phyloP scores from a whole-genome alignment of 768 basidiomycete genomes.

The Psilocybe tampanensis region DNA sequence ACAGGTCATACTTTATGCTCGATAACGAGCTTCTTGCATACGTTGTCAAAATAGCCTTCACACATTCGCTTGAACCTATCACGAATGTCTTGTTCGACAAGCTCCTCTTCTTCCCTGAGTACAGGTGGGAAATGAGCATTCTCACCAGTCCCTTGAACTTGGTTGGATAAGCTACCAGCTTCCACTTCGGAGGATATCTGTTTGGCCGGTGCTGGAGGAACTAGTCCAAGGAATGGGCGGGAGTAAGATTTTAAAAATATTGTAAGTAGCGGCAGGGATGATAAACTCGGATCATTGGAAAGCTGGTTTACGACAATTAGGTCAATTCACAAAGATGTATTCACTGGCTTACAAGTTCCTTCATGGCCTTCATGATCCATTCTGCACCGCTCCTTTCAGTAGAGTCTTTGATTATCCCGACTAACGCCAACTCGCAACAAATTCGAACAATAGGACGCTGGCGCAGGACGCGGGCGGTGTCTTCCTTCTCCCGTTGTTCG shows the following conservation, averaged over 20 bases:
- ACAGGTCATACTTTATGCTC: slow-evolving; percentile 76
- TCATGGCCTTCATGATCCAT: slow-evolving; percentile 86
- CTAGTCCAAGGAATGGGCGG: slow-evolving; percentile 83
- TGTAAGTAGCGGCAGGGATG: slow-evolving; percentile 86
- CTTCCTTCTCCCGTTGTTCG: slow-evolving; percentile 94
- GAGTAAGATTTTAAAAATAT: slow-evolving; percentile 95
- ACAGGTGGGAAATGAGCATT: slow-evolving; percentile 42
- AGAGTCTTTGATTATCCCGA: slow-evolving; percentile 79
- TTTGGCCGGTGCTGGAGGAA: slow-evolving; percentile 51
- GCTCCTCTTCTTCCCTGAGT: slow-evolving; percentile 61
- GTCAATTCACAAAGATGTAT: not conserved
- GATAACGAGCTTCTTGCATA: slow-evolving; percentile 88
- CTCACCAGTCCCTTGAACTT: slow-evolving; percentile 28
- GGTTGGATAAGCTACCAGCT: slow-evolving; percentile 53
- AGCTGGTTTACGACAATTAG: slow-evolving; percentile 50
- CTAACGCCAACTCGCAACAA: slow-evolving; percentile 86
- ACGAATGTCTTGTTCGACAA: slow-evolving; percentile 84
- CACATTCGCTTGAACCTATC: slow-evolving; percentile 93
- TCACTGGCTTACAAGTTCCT: slow-evolving; percentile 69
- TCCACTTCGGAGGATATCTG: slow-evolving; percentile 61
- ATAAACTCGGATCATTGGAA: slow-evolving; percentile 83
- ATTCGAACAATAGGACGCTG: slow-evolving; percentile 88
- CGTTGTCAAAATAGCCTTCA: slow-evolving; percentile 89
- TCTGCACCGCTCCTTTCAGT: slow-evolving; percentile 76
- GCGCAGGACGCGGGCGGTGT: slow-evolving; percentile 71